These are phyloP conservation scores for Triticum urartu DNA, from an alignment of 176 grass and related monocot genomes.

Conservation along the genomic window DNA sequence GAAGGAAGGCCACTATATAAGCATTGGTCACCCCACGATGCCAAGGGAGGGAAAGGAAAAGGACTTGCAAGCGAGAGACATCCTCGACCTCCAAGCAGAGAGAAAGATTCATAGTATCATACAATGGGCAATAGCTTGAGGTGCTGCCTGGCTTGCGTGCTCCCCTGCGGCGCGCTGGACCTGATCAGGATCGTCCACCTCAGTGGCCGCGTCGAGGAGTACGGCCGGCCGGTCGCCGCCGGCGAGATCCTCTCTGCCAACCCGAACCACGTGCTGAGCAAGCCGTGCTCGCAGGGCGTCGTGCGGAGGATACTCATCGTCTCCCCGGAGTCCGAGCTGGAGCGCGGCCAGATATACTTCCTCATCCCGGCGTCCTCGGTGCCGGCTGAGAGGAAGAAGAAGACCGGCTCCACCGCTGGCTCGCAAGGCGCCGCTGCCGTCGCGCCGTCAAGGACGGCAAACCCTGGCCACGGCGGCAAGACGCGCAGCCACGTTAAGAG, in stretches of 20 bases:
- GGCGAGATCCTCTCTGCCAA: conserved; percentile 76
- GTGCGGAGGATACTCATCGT: conserved; percentile 75
- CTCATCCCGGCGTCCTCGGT: conserved; percentile 66
- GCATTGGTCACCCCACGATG: conserved; percentile 13
- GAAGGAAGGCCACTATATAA: conserved; percentile 51
- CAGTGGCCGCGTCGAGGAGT: conserved; percentile 85
- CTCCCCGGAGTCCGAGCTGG: conserved; percentile 67
- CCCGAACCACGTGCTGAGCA: conserved; percentile 82
- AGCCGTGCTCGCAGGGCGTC: conserved; percentile 60
- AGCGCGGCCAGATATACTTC: conserved; percentile 90
- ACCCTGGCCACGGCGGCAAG: conserved; percentile 23
- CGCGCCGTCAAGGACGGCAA: background rate
- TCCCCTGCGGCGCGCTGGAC: conserved; percentile 90
- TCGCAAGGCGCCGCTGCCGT: background rate
- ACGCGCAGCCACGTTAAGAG: background rate
- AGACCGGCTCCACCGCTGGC: background rate
- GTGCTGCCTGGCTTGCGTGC: conserved; percentile 91
- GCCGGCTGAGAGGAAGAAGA: conserved; percentile 40
- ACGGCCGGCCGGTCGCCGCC: conserved; percentile 59
- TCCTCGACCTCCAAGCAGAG: background rate
- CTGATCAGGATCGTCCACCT: conserved; percentile 91
- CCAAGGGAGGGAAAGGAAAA: conserved; percentile 7
- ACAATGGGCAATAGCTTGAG: conserved; percentile 89
- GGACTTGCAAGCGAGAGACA: conserved; percentile 3
- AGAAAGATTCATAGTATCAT: background rate